phyloP scores from a whole-genome alignment of 768 basidiomycete species.

The Lentinula edodes region DNA sequence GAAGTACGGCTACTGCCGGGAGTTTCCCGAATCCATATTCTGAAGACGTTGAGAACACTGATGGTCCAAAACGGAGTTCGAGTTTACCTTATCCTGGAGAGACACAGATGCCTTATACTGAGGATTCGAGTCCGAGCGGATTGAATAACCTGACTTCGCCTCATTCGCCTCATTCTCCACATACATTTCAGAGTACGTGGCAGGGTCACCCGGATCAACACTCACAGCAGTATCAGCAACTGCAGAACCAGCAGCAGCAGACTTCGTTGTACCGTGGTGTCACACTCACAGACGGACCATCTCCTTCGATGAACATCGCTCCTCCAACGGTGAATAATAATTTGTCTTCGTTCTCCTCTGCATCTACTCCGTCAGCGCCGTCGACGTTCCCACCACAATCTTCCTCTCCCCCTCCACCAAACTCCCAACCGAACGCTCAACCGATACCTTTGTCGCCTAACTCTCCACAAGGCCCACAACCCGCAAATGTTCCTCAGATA shows the following conservation, averaged over 20 bases:
- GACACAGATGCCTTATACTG: background rate
- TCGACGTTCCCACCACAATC: no score
- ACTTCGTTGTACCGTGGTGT: background rate
- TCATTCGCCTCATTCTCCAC: background rate
- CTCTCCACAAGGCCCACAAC: background rate
- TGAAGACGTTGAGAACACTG: background rate
- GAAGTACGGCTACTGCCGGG: background rate
- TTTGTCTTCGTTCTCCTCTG: background rate
- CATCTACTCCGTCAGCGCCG: background rate
- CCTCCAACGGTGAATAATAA: background rate
- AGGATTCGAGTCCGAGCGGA: background rate
- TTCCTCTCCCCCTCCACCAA: background rate
- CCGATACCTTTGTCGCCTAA: background rate
- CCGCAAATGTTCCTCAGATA: background rate
- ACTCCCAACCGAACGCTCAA: background rate
- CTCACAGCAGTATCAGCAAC: background rate
- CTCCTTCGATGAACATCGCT: background rate
- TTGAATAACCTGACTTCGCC: background rate
- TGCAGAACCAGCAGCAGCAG: background rate
- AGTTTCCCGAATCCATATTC: conserved; percentile 3
- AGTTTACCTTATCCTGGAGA: background rate
- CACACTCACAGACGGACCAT: background rate
- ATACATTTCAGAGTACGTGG: background rate
- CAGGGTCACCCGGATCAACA: background rate
- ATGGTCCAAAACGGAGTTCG: no score